A percentile compares a stretch with the other conserved stretches of the same genome.
Conservation (phyloP, 2,329 filamentous ascomycete species). For the Calonectria henricotiae region DNA sequence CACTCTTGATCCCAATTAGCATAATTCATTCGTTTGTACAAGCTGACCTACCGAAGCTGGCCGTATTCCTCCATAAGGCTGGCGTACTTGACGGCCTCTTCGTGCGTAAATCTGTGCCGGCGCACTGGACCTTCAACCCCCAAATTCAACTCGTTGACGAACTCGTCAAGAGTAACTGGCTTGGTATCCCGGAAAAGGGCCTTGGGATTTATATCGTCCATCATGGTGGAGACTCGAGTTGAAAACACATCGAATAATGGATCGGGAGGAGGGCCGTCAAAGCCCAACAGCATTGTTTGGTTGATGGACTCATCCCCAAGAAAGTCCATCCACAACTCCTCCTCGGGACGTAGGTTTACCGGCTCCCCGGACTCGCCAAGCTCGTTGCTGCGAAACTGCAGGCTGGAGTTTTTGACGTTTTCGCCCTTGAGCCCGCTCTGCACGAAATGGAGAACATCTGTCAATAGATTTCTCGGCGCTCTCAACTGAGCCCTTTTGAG, state of each 20-base stretch:
- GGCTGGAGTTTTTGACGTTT: not conserved
- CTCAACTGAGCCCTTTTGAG: constrained; percentile 39
- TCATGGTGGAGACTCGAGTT: constrained; percentile 46
- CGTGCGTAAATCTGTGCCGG: constrained; percentile 46
- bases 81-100: constrained; percentile 42
- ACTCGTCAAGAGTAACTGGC: constrained; percentile 42
- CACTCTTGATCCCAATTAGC: constrained; percentile 38
- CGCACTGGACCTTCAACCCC: constrained; percentile 43
- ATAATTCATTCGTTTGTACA: not conserved
- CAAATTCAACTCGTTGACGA: constrained; percentile 50
- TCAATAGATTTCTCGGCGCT: constrained; percentile 45
- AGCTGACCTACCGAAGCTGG: constrained; percentile 39
- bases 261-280: not conserved
- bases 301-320: constrained; percentile 42
- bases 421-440: constrained; percentile 34
- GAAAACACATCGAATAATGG: constrained; percentile 42
- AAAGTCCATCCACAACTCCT: constrained; percentile 49
- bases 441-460: constrained; percentile 30
- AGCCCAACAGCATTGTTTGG: not conserved
- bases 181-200: constrained; percentile 41
- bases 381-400: constrained; percentile 43
- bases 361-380: constrained; percentile 19
- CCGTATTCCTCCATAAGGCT: constrained; percentile 27
- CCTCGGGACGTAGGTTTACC: constrained; percentile 45
- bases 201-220: constrained; percentile 43